Conservation (phyloP, 2,329 filamentous ascomycete genomes). For the Neophaeococcomyces mojaviensis region DNA sequence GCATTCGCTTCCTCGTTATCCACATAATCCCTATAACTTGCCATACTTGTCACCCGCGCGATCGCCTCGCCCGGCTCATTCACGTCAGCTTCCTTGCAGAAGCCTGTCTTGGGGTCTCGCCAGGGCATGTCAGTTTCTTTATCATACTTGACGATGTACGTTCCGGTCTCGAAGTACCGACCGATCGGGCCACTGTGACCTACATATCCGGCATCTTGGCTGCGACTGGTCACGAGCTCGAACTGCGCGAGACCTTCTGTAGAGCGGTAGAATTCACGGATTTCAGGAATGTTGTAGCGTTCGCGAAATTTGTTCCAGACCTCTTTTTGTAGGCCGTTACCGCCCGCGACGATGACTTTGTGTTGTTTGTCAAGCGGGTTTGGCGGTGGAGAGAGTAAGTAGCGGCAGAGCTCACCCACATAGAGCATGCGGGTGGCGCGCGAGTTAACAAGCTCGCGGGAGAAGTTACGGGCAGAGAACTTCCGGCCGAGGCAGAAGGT, state of each 20-base stretch:
- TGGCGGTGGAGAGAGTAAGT: conserved; percentile 37
- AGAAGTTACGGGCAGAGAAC: conserved; percentile 20
- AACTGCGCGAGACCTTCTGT: conserved; percentile 63
- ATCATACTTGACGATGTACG: conserved; percentile 59
- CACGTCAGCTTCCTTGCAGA: conserved; percentile 55
- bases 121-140: conserved; percentile 59
- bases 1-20: conserved; percentile 63
- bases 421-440: conserved; percentile 52
- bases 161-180: conserved; percentile 42
- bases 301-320: conserved; percentile 41
- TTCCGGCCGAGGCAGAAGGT: conserved; percentile 38
- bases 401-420: conserved; percentile 44
- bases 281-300: conserved; percentile 37
- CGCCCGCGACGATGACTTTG: conserved; percentile 36
- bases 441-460: conserved; percentile 22
- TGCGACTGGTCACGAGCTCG: conserved; percentile 46
- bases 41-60: conserved; percentile 54
- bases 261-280: conserved; percentile 70
- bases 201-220: conserved; percentile 42
- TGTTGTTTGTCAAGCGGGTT: conserved; percentile 39
- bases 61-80: conserved; percentile 70
- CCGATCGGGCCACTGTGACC: conserved; percentile 39
- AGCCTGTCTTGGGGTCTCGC: conserved; percentile 60
- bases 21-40: conserved; percentile 74
- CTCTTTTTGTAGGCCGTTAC: conserved; percentile 42